Evolutionary conservation across 2,329 filamentous ascomycete genomes (phyloP), one percentile per base, ranked within the genome.

Genomic region (Colletotrichum cereale): DNA sequence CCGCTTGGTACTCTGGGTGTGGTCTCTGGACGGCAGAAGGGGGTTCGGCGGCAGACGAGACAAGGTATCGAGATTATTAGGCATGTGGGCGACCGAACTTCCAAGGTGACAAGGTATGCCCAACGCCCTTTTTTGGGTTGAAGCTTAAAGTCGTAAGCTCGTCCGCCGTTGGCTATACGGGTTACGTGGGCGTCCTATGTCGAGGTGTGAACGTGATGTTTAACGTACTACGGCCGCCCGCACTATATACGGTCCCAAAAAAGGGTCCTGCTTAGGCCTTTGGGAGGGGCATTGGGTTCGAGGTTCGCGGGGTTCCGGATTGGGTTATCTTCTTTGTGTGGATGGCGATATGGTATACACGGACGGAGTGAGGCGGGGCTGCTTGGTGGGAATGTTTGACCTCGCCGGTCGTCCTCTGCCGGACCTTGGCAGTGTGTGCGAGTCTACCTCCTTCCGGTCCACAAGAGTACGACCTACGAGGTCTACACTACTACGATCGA

Each of bases 121-220:
- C 21, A 14, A 56, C 24, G 34, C 6, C 53, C 53, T n/a, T 12
- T 11, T 34, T 24, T 42, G 38, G 50, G 60, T 42, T 50, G 40
- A 64, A 68, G 60, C 66, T 68, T 68, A 64, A 68, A 68, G 29
- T 68, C 40, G 66, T 63, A 63, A 67, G 66, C 58, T 56, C 38
- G 57, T 29, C 57, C 26, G 57, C 29, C 11, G 57, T 61, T 31
- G 55, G 34, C 34, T 58, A 5, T 34, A 34, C 29, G 50, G 29
- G 29, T 31, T 55, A 55, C 18, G 29, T 55, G 34, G 34, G 53
- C 52, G 52, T 34, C 26, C 16, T 24, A 21, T 40, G 21, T 26
- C 34, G 31, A 38, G n/a, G 36, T 38, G 7, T 12, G 12, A 18
- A 40, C 4, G 11, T 10, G 29, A 18, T 18, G 18, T 11, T 18